Base-by-base conservation (phyloP, 2,329 filamentous ascomycete genomes). In the Tolypocladium amazonense region DNA sequence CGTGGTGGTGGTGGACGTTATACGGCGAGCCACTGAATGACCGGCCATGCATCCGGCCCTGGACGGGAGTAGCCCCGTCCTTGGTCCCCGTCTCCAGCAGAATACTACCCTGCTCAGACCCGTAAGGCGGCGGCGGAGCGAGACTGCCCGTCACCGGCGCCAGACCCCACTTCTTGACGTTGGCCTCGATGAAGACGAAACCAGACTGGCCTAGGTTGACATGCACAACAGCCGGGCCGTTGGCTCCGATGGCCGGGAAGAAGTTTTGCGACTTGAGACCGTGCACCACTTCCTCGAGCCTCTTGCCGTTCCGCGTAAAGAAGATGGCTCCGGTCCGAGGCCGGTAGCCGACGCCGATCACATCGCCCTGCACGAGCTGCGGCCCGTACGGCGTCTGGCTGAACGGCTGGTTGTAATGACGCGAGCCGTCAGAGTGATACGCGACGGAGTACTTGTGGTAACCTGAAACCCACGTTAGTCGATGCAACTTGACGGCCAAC, bases 121-220 rank as follows among this genome's bases (percentile, higher is more conserved):
- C 94, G 71, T 99, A 99, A 1, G 94, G 94, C 57, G 94, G 94
- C 52, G 94, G 94, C 20, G 94, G 94, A 35, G 94, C 94, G 61
- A 99, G 81, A 69, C 91, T 96, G 61, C 94, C 94, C 1, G 91
- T 97, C 83, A 95, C 95, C 6, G 94, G 94, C 56, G 94, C 94
- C 59, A 99, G 79, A 2, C 94, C 94, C 94, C 94, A 99, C 80
- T 97, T 99, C 85, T 99, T 99, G 62, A 99, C 94, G 69, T 99
- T 99, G 63, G 93, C 94, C 75, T 99, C 94, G 67, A 99, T 97
- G 70, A 97, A 99, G 56, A 99, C 94, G 70, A 97, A 99, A 39
- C 94, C 94, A 70, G 94, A 90, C 72, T 99, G 94, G 9, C 94
- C 94, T 72, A 99, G 95, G 73, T 99, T 99, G 71, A 97, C 94